phyloP scores from a whole-genome alignment of 208 protist genomes.

The Crithidia thermophila region DNA sequence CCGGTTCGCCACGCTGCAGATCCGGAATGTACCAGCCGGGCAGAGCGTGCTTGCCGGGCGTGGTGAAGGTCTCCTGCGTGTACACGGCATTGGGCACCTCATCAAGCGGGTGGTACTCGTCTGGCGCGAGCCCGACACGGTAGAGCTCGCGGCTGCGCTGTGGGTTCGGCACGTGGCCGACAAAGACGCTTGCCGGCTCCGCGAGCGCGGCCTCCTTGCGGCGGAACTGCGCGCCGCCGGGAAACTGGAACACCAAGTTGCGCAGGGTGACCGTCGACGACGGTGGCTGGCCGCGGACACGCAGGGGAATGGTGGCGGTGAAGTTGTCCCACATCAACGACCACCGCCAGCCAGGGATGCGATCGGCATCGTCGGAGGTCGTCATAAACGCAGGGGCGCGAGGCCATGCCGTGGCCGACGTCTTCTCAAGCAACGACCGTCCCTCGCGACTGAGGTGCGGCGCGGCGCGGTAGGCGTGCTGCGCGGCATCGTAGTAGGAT shows the following conservation, averaged over 20 bases:
- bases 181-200: conserved; percentile 7
- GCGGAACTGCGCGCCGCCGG: conserved; percentile 34
- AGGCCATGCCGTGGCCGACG: conserved; percentile 16
- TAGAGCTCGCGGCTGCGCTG: not conserved
- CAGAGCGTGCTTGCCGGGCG: not conserved
- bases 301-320: conserved; percentile 37
- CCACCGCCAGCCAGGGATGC: conserved; percentile 42
- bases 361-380: not conserved
- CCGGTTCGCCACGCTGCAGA: conserved; percentile 22
- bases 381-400: not conserved
- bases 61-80: conserved; percentile 22
- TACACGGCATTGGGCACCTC: conserved; percentile 1
- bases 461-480: not conserved
- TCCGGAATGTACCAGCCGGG: not conserved
- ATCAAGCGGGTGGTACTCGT: conserved; percentile 4
- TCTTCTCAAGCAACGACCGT: conserved; percentile 14
- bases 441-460: conserved; percentile 24
- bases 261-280: conserved; percentile 27
- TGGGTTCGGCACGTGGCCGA: conserved; percentile 2
- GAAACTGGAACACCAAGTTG: conserved; percentile 65
- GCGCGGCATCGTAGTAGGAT: conserved; percentile 5
- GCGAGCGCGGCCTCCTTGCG: conserved; percentile 5
- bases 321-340: conserved; percentile 66
- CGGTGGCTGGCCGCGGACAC: conserved; percentile 2
- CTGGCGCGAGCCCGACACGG: not conserved